Base-by-base conservation (phyloP, 139 green algal genomes). In the Coccomyxa sp. region DNA sequence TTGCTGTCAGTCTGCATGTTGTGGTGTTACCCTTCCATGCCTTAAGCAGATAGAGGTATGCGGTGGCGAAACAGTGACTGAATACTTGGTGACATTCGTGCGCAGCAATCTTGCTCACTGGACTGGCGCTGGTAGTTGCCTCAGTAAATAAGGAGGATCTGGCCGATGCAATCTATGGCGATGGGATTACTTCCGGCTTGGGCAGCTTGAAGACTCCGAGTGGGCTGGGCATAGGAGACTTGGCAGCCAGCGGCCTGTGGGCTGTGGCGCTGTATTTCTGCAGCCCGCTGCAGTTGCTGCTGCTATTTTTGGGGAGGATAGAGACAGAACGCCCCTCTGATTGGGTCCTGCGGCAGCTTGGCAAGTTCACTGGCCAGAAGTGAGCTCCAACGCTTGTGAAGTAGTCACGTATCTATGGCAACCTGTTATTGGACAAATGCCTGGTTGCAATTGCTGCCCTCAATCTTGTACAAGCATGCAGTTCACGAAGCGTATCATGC, bases 221-320 rank as follows among this genome's bases (percentile, higher is more conserved):
- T 9, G 63, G 63, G 18, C 63, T 71, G 74, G 74, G 74, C n/a
- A 10, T 57, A 38, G 92, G 86, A 3, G 91, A 95, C 71, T 4
- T 83, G 0, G 4, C 86, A 14, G 92, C 82, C 1, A 88, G 79
- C 0, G 12, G 88, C 59, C 81, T 96, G 80, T 96, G 92, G 92
- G 75, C 81, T 10, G 25, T 79, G 0, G 81, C 85, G 15, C 86
- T 94, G 0, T 96, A 86, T 82, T 96, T 89, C 82, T 82, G 74
- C 51, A 90, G 81, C 27, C 93, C 93, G 0, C 32, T 89, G 82
- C 91, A 95, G 87, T 86, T 95, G 82, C 89, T 97, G 81, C 86
- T 95, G 60, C 82, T 96, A 16, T 97, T 97, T 85, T 84, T 96
- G 17, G 94, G 94, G 14, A 85, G 88, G 28, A 85, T 95, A 1